These are phyloP conservation scores for Didymella exigua DNA, from an alignment of 2,329 filamentous ascomycete species.

Conservation along the genomic window DNA sequence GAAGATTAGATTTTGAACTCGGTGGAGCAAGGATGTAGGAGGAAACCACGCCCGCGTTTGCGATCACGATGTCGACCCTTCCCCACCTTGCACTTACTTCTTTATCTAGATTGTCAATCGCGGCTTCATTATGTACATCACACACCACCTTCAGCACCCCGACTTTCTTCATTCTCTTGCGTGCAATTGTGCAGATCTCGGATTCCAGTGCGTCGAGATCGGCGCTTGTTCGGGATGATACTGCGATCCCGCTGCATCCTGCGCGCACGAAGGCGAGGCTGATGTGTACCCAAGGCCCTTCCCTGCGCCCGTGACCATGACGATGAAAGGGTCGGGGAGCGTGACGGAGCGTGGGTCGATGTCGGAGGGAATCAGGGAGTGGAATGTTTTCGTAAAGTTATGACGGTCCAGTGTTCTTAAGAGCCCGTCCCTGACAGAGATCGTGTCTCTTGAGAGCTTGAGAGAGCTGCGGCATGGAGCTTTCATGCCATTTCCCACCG, in stretches of 20 bases:
- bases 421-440: no score
- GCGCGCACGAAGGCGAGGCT: slow-evolving; percentile 61
- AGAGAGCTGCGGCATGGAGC: background rate
- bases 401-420: no score
- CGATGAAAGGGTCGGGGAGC: slow-evolving; percentile 29
- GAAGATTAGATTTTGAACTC: slow-evolving; percentile 15
- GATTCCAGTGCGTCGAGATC: slow-evolving; percentile 21
- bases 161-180: slow-evolving; percentile 21
- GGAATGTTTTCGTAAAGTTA: slow-evolving; percentile 29
- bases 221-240: slow-evolving; percentile 43
- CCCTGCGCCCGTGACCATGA: slow-evolving; percentile 62
- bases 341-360: slow-evolving; percentile 51
- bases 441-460: no score
- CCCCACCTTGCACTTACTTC: slow-evolving; percentile 17
- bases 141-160: slow-evolving; percentile 31
- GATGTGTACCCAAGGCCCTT: slow-evolving; percentile 60
- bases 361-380: slow-evolving; percentile 58
- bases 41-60: slow-evolving; percentile 30
- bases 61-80: slow-evolving; percentile 26
- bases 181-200: slow-evolving; percentile 15
- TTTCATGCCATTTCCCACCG: background rate
- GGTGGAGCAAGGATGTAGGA: slow-evolving; percentile 13
- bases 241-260: slow-evolving; percentile 58
- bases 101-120: slow-evolving; percentile 12
- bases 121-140: slow-evolving; percentile 17